Base-by-base conservation (phyloP, 164 flowering plant genomes). In the Stephania japonica region DNA sequence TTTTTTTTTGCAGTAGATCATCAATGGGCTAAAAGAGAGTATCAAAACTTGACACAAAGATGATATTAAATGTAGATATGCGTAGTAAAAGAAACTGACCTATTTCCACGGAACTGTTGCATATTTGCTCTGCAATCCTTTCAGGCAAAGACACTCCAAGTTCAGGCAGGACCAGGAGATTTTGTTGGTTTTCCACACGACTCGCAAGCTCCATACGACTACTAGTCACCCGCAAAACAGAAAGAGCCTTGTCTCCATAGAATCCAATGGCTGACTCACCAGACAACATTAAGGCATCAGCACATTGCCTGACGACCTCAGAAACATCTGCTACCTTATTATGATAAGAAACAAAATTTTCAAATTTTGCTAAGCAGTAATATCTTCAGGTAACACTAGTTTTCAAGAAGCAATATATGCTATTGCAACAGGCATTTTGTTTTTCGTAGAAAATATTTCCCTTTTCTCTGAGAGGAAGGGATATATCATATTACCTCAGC, bases 251-350 rank as follows among this genome's bases (percentile, higher is more conserved):
- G 69, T 86, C 84, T 67, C 87, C 89, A 73, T 65, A 80, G 32
- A 79, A 79, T 24, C 98, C 98, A 76, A 91, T 86, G 5, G 98
- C 98, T 59, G 98, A 90, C 81, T 93, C 98, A 50, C 94, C 98
- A 13, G 97, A 91, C 75, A 93, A 84, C 98, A 93, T 91, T 77
- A 93, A 73, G 38, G 97, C 98, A 82, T 93, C 98, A 6, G 96
- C 92, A 80, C 83, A 85, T 73, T 93, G 96, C 25, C 94, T 82
- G 21, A 93, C 96, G 27, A 88, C 98, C 83, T 93, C 97, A 68
- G 97, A 90, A 73, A 93, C 91, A 86, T 93, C 98, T 76, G 97
- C 97, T 65, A 90, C 91, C 96, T 90, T 73, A 72, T 90, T 72
- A 70, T 75, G 18, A 50, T 65, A 77, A 50, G 26, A 38, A 27